Conservation (phyloP, 768 basidiomycete species). For the Mycena capillaripes region DNA sequence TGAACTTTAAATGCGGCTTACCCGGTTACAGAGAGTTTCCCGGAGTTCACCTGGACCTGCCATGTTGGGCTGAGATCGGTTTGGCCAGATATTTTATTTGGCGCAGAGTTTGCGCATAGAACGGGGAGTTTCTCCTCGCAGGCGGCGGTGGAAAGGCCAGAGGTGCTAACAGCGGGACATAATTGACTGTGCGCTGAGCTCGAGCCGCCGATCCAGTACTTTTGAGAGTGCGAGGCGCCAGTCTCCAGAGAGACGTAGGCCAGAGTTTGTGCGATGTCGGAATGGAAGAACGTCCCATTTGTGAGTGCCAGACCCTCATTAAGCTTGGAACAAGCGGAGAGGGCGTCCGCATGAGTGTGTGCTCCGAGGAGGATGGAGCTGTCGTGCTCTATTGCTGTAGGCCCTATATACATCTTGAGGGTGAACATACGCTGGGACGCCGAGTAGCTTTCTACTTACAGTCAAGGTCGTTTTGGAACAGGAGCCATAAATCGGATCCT, state of each 20-base stretch:
- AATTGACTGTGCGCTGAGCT: conserved; percentile 8
- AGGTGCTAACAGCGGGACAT: conserved; percentile 20
- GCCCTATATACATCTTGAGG: conserved; percentile 12
- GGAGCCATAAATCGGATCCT: conserved; percentile 33
- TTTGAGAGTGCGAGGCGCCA: conserved; percentile 23
- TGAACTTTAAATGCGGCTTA: neutral
- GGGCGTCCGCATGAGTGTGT: conserved; percentile 15
- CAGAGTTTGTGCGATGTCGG: conserved; percentile 25
- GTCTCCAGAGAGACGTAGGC: conserved; percentile 26
- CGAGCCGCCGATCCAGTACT: conserved; percentile 34
- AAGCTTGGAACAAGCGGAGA: conserved; percentile 31
- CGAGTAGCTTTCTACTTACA: neutral
- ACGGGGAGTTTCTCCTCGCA: conserved; percentile 28
- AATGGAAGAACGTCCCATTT: conserved; percentile 32
- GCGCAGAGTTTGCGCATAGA: conserved; percentile 36
- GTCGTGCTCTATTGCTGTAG: conserved; percentile 20
- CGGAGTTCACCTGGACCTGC: conserved; percentile 29
- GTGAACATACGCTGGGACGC: neutral
- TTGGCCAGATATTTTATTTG: conserved; percentile 28
- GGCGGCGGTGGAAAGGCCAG: conserved; percentile 22
- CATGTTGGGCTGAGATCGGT: conserved; percentile 36
- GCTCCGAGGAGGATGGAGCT: conserved; percentile 32
- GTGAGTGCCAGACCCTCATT: conserved; percentile 27
- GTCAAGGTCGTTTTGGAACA: conserved; percentile 36
- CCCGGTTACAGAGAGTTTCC: conserved; percentile 31